phyloP scores from a whole-genome alignment of 805 yeast genomes.

The Grigorovia humatica region DNA sequence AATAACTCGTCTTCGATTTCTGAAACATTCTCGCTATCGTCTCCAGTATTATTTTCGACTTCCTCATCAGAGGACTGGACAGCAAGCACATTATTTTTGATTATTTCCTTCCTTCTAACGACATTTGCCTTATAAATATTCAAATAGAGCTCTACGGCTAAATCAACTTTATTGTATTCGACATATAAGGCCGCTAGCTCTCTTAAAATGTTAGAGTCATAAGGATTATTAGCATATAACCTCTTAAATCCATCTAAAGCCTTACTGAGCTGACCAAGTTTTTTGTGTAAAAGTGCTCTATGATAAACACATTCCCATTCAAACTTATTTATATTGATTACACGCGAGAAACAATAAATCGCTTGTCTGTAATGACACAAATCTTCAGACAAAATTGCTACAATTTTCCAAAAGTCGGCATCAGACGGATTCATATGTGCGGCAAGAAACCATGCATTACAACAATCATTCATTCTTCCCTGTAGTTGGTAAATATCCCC shows the following conservation, averaged over 20 bases:
- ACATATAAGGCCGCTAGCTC: slow-evolving; percentile 47
- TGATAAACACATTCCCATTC: slow-evolving; percentile 49
- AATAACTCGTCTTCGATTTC: slow-evolving; percentile 3
- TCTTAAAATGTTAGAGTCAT: slow-evolving; percentile 47
- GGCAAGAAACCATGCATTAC: slow-evolving; percentile 73
- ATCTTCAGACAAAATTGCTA: slow-evolving; percentile 57
- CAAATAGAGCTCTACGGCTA: slow-evolving; percentile 64
- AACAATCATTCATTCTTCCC: slow-evolving; percentile 59
- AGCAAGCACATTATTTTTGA: slow-evolving; percentile 23
- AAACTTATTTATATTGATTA: slow-evolving; percentile 40
- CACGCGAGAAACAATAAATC: slow-evolving; percentile 63
- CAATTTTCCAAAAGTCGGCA: slow-evolving; percentile 64
- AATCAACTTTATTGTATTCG: slow-evolving; percentile 48
- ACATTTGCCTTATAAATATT: slow-evolving; percentile 53
- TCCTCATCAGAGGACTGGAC: slow-evolving; percentile 26
- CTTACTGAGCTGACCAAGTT: slow-evolving; percentile 54
- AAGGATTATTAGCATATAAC: slow-evolving; percentile 46
- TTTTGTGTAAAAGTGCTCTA: slow-evolving; percentile 57
- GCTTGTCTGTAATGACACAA: slow-evolving; percentile 69
- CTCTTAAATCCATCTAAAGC: slow-evolving; percentile 66
- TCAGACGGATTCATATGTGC: slow-evolving; percentile 71
- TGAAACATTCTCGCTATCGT: slow-evolving; percentile 10
- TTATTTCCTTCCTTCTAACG: slow-evolving; percentile 29
- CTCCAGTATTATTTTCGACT: slow-evolving; percentile 10
- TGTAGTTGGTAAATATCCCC: slow-evolving; percentile 73